Evolutionary conservation across 2,329 filamentous ascomycete genomes (phyloP).

Genomic region (Aureobasidium mangrovei): DNA sequence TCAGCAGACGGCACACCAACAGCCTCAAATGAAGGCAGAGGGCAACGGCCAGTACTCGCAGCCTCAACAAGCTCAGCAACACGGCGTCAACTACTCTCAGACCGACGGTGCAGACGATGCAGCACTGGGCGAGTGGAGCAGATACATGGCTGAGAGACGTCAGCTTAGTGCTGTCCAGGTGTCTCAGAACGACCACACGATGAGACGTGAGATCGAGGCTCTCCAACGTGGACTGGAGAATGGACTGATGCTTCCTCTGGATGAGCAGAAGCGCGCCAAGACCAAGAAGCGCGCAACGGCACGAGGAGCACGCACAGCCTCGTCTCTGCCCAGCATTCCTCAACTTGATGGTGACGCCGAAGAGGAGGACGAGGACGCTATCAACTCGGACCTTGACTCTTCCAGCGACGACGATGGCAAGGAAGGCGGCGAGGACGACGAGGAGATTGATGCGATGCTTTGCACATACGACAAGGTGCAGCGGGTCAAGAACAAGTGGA

Average conservation of each 20-base stretch:
- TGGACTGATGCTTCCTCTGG: constrained; percentile 66
- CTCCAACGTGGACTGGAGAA: constrained; percentile 62
- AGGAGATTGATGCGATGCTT: constrained; percentile 83
- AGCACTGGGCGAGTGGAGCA: constrained; percentile 45
- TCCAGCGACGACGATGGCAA: constrained; percentile 65
- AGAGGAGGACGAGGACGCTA: constrained; percentile 73
- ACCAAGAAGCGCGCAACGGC: constrained; percentile 21
- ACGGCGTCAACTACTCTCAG: constrained; percentile 50
- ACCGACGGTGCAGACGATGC: constrained; percentile 66
- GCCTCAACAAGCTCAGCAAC: constrained; percentile 19
- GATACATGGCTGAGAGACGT: constrained; percentile 51
- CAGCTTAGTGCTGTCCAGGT: constrained; percentile 43
- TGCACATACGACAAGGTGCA: constrained; percentile 99
- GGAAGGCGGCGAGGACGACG: constrained; percentile 70
- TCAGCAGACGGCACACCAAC: constrained; percentile 30
- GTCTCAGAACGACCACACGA: constrained; percentile 56
- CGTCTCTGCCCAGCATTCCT: constrained; percentile 1
- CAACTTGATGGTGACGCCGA: constrained; percentile 30
- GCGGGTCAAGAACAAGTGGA: constrained; percentile 93
- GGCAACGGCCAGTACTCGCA: constrained; percentile 15
- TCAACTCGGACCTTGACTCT: constrained; percentile 97
- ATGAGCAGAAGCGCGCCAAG: constrained; percentile 40
- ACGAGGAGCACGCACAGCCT: constrained; percentile 14
- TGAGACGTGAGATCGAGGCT: constrained; percentile 59
- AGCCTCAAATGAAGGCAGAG: constrained; percentile 30